Evolutionary conservation across 2,329 filamentous ascomycete genomes (phyloP).

Genomic region (Epichloe uncinata): DNA sequence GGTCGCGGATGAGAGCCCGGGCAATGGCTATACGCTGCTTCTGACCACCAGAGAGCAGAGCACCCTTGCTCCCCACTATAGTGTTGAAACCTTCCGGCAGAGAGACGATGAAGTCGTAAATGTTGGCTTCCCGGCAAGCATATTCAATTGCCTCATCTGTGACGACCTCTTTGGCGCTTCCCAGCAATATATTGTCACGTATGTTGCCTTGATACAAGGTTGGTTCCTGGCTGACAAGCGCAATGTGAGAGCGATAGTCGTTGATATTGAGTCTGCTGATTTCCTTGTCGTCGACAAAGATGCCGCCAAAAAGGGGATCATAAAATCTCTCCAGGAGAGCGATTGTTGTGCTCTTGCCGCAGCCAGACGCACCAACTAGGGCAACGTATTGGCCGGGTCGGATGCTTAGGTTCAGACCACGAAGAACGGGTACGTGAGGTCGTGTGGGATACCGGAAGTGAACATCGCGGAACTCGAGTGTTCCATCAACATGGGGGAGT

Average conservation of each 20-base stretch:
- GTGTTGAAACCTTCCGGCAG: slow-evolving; percentile 79
- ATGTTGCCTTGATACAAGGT: slow-evolving; percentile 91
- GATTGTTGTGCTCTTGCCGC: slow-evolving; percentile 90
- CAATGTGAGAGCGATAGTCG: slow-evolving; percentile 70
- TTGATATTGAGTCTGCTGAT: slow-evolving; percentile 72
- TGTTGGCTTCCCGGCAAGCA: slow-evolving; percentile 82
- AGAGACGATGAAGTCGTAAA: slow-evolving; percentile 82
- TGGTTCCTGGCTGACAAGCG: slow-evolving; percentile 87
- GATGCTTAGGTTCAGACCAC: slow-evolving; percentile 63
- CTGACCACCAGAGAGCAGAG: slow-evolving; percentile 77
- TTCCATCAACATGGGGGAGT: slow-evolving; percentile 54
- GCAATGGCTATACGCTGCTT: slow-evolving; percentile 94
- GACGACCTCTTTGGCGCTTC: slow-evolving; percentile 52
- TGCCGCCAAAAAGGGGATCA: slow-evolving; percentile 66
- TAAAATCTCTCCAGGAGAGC: slow-evolving; percentile 90
- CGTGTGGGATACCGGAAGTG: slow-evolving; percentile 91
- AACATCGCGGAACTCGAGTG: slow-evolving; percentile 80
- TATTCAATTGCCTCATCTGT: slow-evolving; percentile 59
- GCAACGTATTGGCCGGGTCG: slow-evolving; percentile 74
- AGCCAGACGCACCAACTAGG: slow-evolving; percentile 85
- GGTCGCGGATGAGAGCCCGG: slow-evolving; percentile 77
- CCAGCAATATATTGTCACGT: slow-evolving; percentile 77
- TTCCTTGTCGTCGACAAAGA: slow-evolving; percentile 73
- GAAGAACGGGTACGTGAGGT: slow-evolving; percentile 81
- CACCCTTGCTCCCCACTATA: slow-evolving; percentile 74